Conservation (phyloP, 73 alveolate genomes). For the Tetrahymena borealis region DNA sequence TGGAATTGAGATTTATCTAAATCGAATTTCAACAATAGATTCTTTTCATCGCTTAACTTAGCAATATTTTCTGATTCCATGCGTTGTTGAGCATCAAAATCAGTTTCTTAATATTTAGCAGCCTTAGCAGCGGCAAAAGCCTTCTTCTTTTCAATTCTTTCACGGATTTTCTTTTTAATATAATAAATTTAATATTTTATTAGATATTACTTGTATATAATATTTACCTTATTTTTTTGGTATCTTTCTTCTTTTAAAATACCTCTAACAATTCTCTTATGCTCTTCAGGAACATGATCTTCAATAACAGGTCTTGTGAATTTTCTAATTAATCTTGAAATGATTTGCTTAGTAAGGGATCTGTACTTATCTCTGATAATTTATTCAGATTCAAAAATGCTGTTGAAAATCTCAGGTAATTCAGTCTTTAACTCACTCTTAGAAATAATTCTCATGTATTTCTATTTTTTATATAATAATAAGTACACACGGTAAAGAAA, state of each 20-base stretch:
- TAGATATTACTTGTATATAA: not conserved
- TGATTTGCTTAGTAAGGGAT: slow-evolving; percentile 4
- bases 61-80: slow-evolving; percentile 20
- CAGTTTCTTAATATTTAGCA: not conserved
- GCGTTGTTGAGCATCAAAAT: not conserved
- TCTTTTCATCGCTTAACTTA: slow-evolving; percentile 18
- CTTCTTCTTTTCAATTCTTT: slow-evolving; percentile 11
- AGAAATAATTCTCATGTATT: not conserved
- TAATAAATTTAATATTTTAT: not conserved
- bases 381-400: not conserved
- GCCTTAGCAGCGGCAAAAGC: not conserved
- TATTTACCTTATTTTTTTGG: slow-evolving; percentile 9
- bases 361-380: slow-evolving; percentile 30
- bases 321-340: slow-evolving; percentile 7
- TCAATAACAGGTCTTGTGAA: not conserved
- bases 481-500: not conserved
- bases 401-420: not conserved
- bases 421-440: not conserved
- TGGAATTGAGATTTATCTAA: slow-evolving; percentile 19
- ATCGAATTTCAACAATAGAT: slow-evolving; percentile 26
- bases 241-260: slow-evolving; percentile 10
- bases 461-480: not conserved
- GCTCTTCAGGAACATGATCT: slow-evolving; percentile 14
- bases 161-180: not conserved
- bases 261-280: slow-evolving; percentile 15